Evolutionary conservation across 2,329 filamentous ascomycete genomes (phyloP).

Genomic region (Diaporthe sp.): DNA sequence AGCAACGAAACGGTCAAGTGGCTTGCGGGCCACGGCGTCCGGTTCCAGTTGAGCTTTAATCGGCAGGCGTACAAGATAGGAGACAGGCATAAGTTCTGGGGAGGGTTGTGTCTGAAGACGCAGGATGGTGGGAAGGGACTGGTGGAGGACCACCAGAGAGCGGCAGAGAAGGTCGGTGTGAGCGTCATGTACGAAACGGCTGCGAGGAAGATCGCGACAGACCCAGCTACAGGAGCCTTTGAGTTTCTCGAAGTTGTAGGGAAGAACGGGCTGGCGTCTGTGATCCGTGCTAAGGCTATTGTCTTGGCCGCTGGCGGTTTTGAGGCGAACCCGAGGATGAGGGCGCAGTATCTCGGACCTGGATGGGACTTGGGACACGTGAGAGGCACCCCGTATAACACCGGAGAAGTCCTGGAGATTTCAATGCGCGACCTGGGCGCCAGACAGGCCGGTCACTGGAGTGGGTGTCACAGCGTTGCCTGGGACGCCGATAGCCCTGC

Average conservation of each 20-base stretch:
- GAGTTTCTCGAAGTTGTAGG: constrained; percentile 49
- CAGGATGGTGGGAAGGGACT: constrained; percentile 72
- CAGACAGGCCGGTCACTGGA: constrained; percentile 69
- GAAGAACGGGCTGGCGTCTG: constrained; percentile 42
- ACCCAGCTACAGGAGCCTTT: constrained; percentile 49
- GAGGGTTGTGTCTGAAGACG: constrained; percentile 72
- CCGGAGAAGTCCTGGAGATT: constrained; percentile 68
- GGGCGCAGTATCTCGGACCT: constrained; percentile 66
- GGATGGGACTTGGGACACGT: constrained; percentile 74
- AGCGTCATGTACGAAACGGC: constrained; percentile 61
- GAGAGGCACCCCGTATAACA: constrained; percentile 75
- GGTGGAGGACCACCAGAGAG: constrained; percentile 61
- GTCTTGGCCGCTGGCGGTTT: constrained; percentile 74
- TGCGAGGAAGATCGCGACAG: constrained; percentile 55
- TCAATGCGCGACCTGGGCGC: constrained; percentile 66
- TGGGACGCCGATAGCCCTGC: constrained; percentile 75
- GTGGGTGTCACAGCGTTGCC: constrained; percentile 73
- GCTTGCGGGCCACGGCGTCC: constrained; percentile 66
- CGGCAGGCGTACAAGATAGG: constrained; percentile 76
- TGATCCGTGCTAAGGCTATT: constrained; percentile 56
- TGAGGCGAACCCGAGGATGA: constrained; percentile 70
- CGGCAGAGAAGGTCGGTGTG: constrained; percentile 59
- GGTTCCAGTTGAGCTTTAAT: constrained; percentile 74
- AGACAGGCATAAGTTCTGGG: constrained; percentile 75
- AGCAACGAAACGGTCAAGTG: constrained; percentile 66